Base-by-base conservation (phyloP, 768 basidiomycete genomes). In the Lactifluus volemus region DNA sequence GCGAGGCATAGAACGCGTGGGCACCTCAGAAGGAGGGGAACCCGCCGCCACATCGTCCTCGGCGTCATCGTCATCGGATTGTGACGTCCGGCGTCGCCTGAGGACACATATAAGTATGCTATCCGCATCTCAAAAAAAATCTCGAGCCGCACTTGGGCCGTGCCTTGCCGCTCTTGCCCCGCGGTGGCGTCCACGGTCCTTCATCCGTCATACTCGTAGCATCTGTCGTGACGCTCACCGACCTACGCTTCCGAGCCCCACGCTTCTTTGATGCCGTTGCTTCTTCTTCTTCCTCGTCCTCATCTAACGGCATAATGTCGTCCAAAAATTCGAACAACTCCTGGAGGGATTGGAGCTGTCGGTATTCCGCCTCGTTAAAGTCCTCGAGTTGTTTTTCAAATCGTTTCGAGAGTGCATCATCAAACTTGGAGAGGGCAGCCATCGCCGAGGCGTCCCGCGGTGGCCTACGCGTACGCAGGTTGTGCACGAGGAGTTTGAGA, bases 381-480 rank as follows among this genome's bases (percentile, higher is more conserved):
- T 79, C 80, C 61, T 84, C 83, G 12, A 93, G 74, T 66, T 87
- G 84, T 56, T 81, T 78, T 41, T 83, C 81, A 63, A 85, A 92
- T 67, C 83, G 85, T 77, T 91, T 93, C 52, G 74, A 71, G 47
- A 97, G 75, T 4, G 75, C 61, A 0, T 77, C 70, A 36, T 89
- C 84, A 68, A 96, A 94, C 63, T 84, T 85, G 25, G 72, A 74
- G 53, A 96, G 76, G 0, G 91, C 85, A 61, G 86, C 93, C 47
- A 81, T 83, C 14, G 86, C 72, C 60, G 79, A 67, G 50, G 78
- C 73, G 76, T 95, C 78, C 58, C 79, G 70, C 69, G 81, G 61
- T 0, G 84, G 85, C 19, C 83, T 82, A 47, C 80, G 81, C 84
- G 76, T 70, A 60, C 75, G 77, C 36, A 92, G 69, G 67, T 79